Percentiles rank a stretch among this genome's conserved stretches.
Evolutionary conservation across 2,329 filamentous ascomycete genomes (phyloP).

Genomic region (Aspergillus phoenicis): DNA sequence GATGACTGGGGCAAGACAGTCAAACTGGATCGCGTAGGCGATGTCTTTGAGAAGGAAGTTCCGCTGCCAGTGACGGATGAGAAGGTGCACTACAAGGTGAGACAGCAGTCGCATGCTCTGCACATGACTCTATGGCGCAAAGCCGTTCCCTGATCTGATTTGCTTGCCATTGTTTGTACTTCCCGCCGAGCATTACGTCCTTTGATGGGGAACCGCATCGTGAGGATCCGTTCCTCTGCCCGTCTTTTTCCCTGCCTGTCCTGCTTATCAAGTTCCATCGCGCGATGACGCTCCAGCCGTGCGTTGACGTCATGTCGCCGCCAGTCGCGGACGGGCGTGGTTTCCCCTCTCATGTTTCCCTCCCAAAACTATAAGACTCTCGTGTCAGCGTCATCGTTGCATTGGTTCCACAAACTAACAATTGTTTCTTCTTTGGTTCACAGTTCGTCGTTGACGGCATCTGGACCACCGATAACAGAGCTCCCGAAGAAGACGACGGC

Average conservation of each 20-base stretch:
- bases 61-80: constrained; percentile 64
- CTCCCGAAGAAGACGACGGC: constrained; percentile 79
- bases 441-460: constrained; percentile 94
- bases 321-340: background rate
- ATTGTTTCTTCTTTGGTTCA: constrained; percentile 15
- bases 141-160: constrained; percentile 1
- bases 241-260: background rate
- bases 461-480: constrained; percentile 82
- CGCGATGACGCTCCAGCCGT: constrained; percentile 34
- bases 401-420: constrained; percentile 16
- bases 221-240: constrained; percentile 9
- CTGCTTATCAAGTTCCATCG: constrained; percentile 17
- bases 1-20: constrained; percentile 90
- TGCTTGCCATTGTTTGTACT: background rate
- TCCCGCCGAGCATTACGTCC: constrained; percentile 3
- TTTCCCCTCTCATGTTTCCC: constrained; percentile 20
- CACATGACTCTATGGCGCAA: constrained; percentile 12
- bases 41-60: constrained; percentile 78
- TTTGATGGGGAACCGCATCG: constrained; percentile 9
- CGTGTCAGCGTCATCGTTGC: constrained; percentile 16
- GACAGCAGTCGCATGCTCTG: constrained; percentile 27
- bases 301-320: constrained; percentile 25
- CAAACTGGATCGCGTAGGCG: constrained; percentile 74
- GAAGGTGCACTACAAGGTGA: constrained; percentile 94
- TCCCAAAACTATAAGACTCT: constrained; percentile 26